A percentile compares a stretch with the other conserved stretches of the same genome.
phyloP scores from a whole-genome alignment of 1,284 basidiomycete species.

The Flammula alnicola region DNA sequence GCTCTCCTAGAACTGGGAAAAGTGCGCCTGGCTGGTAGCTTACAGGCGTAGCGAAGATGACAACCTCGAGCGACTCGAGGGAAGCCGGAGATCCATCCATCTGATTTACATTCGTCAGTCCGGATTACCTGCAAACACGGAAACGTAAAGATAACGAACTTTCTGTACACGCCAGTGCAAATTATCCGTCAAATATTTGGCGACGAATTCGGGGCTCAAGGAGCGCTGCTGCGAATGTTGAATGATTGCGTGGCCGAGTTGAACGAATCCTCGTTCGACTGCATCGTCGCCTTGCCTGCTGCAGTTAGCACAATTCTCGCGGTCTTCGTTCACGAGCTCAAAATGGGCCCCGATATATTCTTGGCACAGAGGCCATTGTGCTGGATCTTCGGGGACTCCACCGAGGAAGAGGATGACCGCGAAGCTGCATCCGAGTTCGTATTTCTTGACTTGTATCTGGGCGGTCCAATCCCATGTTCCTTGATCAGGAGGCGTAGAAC shows the following conservation, averaged over 20 bases:
- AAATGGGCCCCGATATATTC: slow-evolving; percentile 40
- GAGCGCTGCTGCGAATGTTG: slow-evolving; percentile 29
- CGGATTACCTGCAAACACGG: neutral
- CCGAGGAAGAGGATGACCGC: slow-evolving; percentile 45
- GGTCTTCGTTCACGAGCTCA: slow-evolving; percentile 16
- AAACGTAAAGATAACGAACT: slow-evolving; percentile 16
- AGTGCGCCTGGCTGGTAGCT: slow-evolving; percentile 26
- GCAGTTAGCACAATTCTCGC: slow-evolving; percentile 5
- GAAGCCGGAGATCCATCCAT: slow-evolving; percentile 19
- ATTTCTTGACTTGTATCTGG: slow-evolving; percentile 43
- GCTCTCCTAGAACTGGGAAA: slow-evolving; percentile 28
- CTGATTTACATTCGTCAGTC: slow-evolving; percentile 10
- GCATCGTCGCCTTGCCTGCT: slow-evolving; percentile 33
- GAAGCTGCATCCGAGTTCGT: slow-evolving; percentile 42
- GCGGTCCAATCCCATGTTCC: slow-evolving; percentile 39
- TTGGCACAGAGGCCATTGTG: slow-evolving; percentile 34
- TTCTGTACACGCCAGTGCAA: slow-evolving; percentile 43
- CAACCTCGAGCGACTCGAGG: slow-evolving; percentile 33
- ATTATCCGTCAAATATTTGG: slow-evolving; percentile 38
- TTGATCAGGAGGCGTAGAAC: slow-evolving; percentile 8
- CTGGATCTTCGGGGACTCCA: slow-evolving; percentile 34
- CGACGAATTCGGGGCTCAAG: slow-evolving; percentile 37
- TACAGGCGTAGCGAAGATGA: slow-evolving; percentile 28
- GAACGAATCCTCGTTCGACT: slow-evolving; percentile 58
- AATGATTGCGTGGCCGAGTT: slow-evolving; percentile 41